A percentile compares a stretch with the other conserved stretches of the same genome.
Evolutionary conservation across 257 asterid species (phyloP).

Genomic region (Eucommia ulmoides): DNA sequence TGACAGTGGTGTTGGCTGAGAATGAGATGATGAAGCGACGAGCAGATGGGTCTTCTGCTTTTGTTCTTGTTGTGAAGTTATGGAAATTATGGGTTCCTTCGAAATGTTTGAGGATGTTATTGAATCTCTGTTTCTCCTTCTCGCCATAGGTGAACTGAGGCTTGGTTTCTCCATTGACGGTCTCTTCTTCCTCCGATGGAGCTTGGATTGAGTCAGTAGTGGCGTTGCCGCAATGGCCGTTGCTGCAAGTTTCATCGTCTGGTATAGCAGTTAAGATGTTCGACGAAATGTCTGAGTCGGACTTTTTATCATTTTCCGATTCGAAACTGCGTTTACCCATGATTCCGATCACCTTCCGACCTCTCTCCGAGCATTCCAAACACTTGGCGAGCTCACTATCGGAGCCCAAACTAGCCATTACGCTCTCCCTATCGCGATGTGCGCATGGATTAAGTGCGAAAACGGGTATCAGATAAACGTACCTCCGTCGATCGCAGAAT

Average conservation of each 20-base stretch:
- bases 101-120: conserved; percentile 54
- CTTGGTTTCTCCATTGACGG: conserved; percentile 19
- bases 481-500: conserved; percentile 87
- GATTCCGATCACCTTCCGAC: conserved; percentile 64
- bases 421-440: conserved; percentile 89
- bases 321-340: conserved; percentile 53
- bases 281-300: conserved; percentile 24
- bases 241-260: too few relatives aligned
- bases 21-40: conserved; percentile 61
- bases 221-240: too few relatives aligned
- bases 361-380: conserved; percentile 80
- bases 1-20: conserved; percentile 40
- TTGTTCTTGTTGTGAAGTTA: conserved; percentile 79
- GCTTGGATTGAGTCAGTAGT: too few relatives aligned
- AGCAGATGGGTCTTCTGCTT: conserved; percentile 94
- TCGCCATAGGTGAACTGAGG: conserved; percentile 53
- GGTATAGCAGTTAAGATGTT: too few relatives aligned
- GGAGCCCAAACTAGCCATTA: conserved; percentile 70
- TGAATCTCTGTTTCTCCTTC: conserved; percentile 63
- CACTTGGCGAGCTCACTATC: conserved; percentile 69
- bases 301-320: conserved; percentile 12
- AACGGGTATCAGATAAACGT: conserved; percentile 76
- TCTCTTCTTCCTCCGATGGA: conserved; percentile 10
- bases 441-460: conserved; percentile 73
- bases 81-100: conserved; percentile 93